Evolutionary conservation across 805 yeast genomes (phyloP), one percentile per base, ranked within the genome.

Genomic region (Ogataea pignaliae): DNA sequence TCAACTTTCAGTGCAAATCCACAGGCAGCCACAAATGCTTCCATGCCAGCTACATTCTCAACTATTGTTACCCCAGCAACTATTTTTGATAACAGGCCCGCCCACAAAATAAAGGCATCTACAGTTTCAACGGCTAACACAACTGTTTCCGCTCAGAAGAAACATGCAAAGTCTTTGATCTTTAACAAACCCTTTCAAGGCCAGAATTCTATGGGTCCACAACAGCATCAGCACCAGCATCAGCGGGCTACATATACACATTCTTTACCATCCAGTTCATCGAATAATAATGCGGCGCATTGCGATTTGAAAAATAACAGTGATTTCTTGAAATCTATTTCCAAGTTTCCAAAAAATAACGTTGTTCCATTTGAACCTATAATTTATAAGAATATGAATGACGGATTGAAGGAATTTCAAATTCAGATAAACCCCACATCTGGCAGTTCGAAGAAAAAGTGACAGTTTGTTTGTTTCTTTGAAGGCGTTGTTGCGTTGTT

Each of bases 361-460:
- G 56, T 55, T 2, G 52, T 49, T 21, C 57, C 57, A 1, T 52
- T 48, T 37, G 56, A 48, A 16, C 68, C 69, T 0, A 59, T 54
- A 28, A 55, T 56, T 11, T 60, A 63, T 40, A 50, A 50, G 12
- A 54, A 47, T 36, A 64, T 64, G 45, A 45, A 50, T 16, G 60
- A 64, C 29, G 69, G 69, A 6, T 37, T 64, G 32, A 56, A 57
- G 53, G 65, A 64, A 45, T 64, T 64, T 39, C 67, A 64, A 39
- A 37, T 64, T 9, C 50, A 58, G 17, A 48, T 57, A 4, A 4
- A 21, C 26, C 26, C 26, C 26, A 21, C 4, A 21, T 21, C 26
- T 21, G 7, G 7, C 7, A 7, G 26, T 21, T 30, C 33, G 5
- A 30, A 30, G 14, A 6, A 30, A 30, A 21, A 5, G 26, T 21